Evolutionary conservation across 768 basidiomycete genomes (phyloP), one percentile per base, ranked within the genome.

Genomic region (Podaxis carcinomalis): DNA sequence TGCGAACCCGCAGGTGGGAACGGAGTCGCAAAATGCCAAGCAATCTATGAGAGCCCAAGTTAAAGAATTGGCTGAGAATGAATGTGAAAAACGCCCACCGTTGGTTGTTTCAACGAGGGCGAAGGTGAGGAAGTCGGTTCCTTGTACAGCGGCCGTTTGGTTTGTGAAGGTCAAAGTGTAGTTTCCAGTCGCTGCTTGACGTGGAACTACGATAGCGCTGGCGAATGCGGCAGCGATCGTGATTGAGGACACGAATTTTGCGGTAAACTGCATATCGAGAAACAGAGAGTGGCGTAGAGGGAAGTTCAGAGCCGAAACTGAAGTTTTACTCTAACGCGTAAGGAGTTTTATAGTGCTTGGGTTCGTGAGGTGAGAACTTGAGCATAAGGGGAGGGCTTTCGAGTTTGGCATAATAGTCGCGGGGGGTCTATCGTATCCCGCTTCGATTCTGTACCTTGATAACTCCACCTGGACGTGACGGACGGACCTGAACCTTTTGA

Each of bases 21-120:
- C 76, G 28, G 63, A 62, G 68, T 78, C 70, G 62, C 80, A 81
- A 77, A 80, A 79, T 6, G 74, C 70, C 66, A 73, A 73, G 69
- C 80, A 81, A 19, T 78, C 78, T 81, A 37, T 7, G 32, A 28
- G 19, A 25, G 6, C 25, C 14, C 39, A 9, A 42, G 36, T 19
- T 42, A 19, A 37, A 52, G 25, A 19, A 25, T 42, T 57, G 14
- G 32, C 16, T 32, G 39, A 35, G 25, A 16, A 27, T n/a, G 11
- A 36, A 2, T 4, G 14, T 9, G 49, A 47, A 49, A 50, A 54
- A 32, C n/a, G 64, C 72, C n/a, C 65, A 78, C 79, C 72, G 61
- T 66, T 69, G 53, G 79, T 68, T 14, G 77, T 78, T 49, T 77
- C 76, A 23, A 81, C 76, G 37, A 81, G 70, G 52, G 76, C 80